Evolutionary conservation across 2,329 filamentous ascomycete genomes (phyloP).

Genomic region (Aaosphaeria pasadenensis): DNA sequence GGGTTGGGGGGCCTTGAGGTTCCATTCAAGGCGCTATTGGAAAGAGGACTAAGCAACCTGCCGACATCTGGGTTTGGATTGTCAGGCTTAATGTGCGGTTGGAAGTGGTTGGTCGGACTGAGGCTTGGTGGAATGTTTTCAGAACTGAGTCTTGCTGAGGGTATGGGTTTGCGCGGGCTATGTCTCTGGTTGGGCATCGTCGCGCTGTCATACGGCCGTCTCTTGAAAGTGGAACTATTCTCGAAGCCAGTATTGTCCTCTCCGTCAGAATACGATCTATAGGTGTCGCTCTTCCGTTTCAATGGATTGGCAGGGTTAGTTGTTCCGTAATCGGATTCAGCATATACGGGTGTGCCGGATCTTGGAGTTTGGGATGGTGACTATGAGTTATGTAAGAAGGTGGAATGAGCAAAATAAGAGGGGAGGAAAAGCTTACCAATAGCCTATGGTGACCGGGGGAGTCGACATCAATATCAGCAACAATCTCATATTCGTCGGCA

Average conservation of each 20-base stretch:
- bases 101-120: slow-evolving; percentile 14
- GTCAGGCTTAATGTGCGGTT: slow-evolving; percentile 2
- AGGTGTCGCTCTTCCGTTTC: slow-evolving; percentile 34
- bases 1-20: slow-evolving; percentile 11
- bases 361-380: slow-evolving; percentile 29
- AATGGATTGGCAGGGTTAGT: slow-evolving; percentile 19
- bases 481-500: slow-evolving; percentile 26
- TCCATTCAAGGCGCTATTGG: slow-evolving; percentile 29
- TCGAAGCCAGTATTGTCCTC: slow-evolving; percentile 16
- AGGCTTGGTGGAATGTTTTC: slow-evolving; percentile 27
- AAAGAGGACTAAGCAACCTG: slow-evolving; percentile 25
- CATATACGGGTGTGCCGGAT: slow-evolving; percentile 20
- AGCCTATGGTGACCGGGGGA: slow-evolving; percentile 10
- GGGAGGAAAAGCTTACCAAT: slow-evolving; percentile 4
- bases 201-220: slow-evolving; percentile 23
- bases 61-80: slow-evolving; percentile 10
- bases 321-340: not conserved
- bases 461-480: slow-evolving; percentile 29
- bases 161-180: slow-evolving; percentile 25
- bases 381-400: slow-evolving; percentile 17
- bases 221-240: slow-evolving; percentile 3
- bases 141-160: slow-evolving; percentile 15
- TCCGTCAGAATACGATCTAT: slow-evolving; percentile 26
- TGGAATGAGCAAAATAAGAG: not conserved
- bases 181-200: slow-evolving; percentile 23